These are phyloP conservation scores for Paraconiothyrium brasiliense DNA, from an alignment of 2,329 filamentous ascomycete genomes.

Conservation along the genomic window DNA sequence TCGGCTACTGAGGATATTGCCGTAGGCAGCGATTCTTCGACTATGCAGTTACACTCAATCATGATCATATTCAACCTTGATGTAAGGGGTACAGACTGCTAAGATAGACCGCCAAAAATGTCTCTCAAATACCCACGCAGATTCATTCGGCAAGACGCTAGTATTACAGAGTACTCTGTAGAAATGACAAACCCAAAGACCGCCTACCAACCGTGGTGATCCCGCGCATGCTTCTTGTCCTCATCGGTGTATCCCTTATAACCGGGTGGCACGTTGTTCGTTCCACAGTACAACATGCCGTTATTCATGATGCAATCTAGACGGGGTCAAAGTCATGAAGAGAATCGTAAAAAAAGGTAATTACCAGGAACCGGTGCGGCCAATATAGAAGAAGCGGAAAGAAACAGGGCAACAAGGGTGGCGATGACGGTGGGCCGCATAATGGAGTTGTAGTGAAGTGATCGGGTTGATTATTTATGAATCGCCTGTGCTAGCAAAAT, in stretches of 20 bases:
- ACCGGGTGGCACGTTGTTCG: neutral
- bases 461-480: neutral
- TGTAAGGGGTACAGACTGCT: too few species aligned
- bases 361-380: neutral
- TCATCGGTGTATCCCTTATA: neutral
- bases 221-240: neutral
- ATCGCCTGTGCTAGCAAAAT: neutral
- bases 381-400: neutral
- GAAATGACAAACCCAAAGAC: neutral
- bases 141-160: neutral
- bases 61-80: too few species aligned
- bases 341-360: neutral
- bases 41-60: too few species aligned
- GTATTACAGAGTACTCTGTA: neutral
- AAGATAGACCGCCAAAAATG: too few species aligned
- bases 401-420: neutral
- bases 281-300: neutral
- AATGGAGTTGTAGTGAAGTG: neutral
- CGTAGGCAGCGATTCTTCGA: too few species aligned
- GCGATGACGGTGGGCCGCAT: neutral
- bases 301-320: neutral
- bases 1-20: neutral
- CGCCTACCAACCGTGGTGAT: neutral
- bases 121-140: too few species aligned
- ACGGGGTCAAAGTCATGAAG: neutral